Evolutionary conservation across 106 monocot genomes (phyloP), one percentile per base, ranked within the genome.

Genomic region (Amphibolis antarctica): DNA sequence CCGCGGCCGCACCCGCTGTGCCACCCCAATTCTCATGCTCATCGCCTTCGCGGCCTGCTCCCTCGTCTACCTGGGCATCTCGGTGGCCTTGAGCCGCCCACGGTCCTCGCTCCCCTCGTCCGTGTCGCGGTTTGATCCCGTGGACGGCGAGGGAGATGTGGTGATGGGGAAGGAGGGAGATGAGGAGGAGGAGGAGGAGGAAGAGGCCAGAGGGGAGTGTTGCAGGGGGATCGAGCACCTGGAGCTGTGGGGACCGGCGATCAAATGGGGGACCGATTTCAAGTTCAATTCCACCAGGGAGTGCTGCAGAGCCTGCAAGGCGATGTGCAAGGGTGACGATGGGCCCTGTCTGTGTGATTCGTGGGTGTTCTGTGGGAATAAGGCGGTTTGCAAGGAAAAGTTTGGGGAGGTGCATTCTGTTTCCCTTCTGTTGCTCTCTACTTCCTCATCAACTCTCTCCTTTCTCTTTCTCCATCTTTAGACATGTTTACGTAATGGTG

Each of bases 321-420:
- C 69, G 23, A 84, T 87, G 84, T 96, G 96, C 47, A 6, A 53
- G 17, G 82, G 66, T 15, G 44, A 23, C 12, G 96, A 80, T 22
- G 84, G 81, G 26, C 79, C 79, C 36, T 90, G 90, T 53, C 74
- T 78, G n/a, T 98, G 98, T 55, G 74, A 98, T 71, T 84, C 91
- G 5, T 96, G 96, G 96, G 96, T 96, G 15, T 96, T 90, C 69
- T 96, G 96, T 44, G 96, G 96, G 3, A 82, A 96, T 55, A 54
- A 69, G 59, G 71, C 80, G 19, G 67, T 63, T 3, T 96, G 96
- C 72, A 64, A 76, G 62, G 78, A 82, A 10, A 89, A 78, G 60
- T 86, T 90, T 46, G 89, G 96, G 18, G 86, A 96, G 78, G 88
- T 68, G 20, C 7, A 56, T 63, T 52, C 1, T 10, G 48, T 13